phyloP scores from a whole-genome alignment of 495 filamentous ascomycete species.

The Halenospora varia region DNA sequence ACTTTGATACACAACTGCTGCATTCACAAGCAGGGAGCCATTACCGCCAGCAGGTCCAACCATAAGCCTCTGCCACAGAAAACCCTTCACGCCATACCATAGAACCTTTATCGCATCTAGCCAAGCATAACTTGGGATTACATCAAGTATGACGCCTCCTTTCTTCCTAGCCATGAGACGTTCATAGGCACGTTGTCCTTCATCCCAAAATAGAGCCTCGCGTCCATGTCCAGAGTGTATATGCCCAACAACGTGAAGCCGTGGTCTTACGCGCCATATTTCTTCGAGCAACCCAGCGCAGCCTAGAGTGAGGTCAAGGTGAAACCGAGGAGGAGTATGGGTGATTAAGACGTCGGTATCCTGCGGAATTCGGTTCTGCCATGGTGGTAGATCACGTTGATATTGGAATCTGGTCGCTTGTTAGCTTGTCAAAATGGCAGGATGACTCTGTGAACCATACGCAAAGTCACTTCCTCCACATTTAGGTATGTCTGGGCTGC shows the following conservation, averaged over 20 bases:
- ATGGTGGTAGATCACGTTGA: conserved; percentile 34
- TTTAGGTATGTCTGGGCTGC: conserved; percentile 45
- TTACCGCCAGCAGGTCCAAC: conserved; percentile 52
- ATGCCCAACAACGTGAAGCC: conserved; percentile 86
- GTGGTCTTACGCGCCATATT: conserved; percentile 73
- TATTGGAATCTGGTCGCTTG: conserved; percentile 45
- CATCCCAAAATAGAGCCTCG: conserved; percentile 73
- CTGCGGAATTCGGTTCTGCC: conserved; percentile 54
- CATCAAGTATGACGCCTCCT: conserved; percentile 44
- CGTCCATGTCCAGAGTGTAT: conserved; percentile 67
- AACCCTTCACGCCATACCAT: conserved; percentile 54
- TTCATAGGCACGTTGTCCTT: conserved; percentile 70
- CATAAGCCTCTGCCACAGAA: conserved; percentile 73
- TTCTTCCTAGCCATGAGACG: conserved; percentile 47
- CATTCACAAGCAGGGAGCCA: conserved; percentile 70
- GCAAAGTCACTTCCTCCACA: conserved; percentile 56
- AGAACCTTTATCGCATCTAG: conserved; percentile 56
- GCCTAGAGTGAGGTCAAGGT: conserved; percentile 71
- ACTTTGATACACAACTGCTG: conserved; percentile 65
- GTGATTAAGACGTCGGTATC: conserved; percentile 83
- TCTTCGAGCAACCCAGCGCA: conserved; percentile 73
- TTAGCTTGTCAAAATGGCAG: background rate
- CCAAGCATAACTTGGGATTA: conserved; percentile 49
- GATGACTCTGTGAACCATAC: conserved; percentile 24
- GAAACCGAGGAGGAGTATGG: conserved; percentile 67